Conservation (phyloP, 2,329 filamentous ascomycete species). For the Apiospora sp. region DNA sequence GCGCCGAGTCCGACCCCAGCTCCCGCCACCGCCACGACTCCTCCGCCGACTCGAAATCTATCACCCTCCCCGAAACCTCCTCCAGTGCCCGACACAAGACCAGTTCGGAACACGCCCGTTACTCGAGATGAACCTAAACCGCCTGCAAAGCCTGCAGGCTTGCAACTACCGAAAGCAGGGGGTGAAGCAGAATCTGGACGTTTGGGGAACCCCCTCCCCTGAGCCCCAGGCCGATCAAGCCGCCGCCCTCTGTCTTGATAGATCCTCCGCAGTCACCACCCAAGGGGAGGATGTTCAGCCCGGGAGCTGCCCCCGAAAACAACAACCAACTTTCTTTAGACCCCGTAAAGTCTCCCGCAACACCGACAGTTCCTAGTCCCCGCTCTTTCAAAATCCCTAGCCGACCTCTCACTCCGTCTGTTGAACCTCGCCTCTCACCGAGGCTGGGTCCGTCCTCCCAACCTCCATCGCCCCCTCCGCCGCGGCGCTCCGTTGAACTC, state of each 20-base stretch:
- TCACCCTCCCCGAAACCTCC: conserved; percentile 45
- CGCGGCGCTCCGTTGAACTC: conserved; percentile 67
- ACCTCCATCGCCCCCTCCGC: conserved; percentile 70
- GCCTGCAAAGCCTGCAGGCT: conserved; percentile 35
- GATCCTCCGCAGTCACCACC: conserved; percentile 76
- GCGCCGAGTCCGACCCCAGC: conserved; percentile 26
- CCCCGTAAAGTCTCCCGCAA: conserved; percentile 49
- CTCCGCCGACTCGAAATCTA: conserved; percentile 43
- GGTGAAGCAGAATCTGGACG: conserved; percentile 28
- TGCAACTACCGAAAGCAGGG: conserved; percentile 27
- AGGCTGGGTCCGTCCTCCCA: conserved; percentile 52
- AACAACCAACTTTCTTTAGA: conserved; percentile 57
- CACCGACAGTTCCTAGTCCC: conserved; percentile 48
- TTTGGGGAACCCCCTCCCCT: conserved; percentile 56
- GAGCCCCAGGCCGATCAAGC: conserved; percentile 53
- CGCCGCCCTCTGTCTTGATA: conserved; percentile 69
- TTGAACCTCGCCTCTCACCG: conserved; percentile 58
- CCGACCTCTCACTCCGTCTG: conserved; percentile 60
- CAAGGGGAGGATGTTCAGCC: conserved; percentile 50
- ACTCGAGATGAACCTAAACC: conserved; percentile 37
- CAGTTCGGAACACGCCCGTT: conserved; percentile 36
- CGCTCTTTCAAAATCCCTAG: conserved; percentile 63
- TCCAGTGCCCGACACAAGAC: conserved; percentile 43
- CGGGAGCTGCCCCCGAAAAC: conserved; percentile 49
- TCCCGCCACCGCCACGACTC: conserved; percentile 42